Conservation (phyloP, 2,329 filamentous ascomycete species). For the Neofusicoccum parvum region DNA sequence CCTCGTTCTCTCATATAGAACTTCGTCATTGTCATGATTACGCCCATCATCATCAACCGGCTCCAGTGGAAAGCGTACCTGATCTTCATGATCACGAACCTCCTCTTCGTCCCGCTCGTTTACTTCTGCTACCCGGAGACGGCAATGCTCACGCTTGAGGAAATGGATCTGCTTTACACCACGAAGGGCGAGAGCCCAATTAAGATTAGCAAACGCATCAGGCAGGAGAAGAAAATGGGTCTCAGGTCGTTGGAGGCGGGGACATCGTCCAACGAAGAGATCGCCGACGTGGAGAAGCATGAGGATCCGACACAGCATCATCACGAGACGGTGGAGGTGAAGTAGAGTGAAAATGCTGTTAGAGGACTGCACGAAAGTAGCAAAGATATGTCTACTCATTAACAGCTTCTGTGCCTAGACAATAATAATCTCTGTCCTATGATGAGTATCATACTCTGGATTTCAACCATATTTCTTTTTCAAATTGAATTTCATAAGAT, state of each 20-base stretch:
- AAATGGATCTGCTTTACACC: conserved; percentile 37
- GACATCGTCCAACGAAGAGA: background rate
- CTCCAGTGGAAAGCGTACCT: conserved; percentile 21
- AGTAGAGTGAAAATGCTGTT: too few species aligned
- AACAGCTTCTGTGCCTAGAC: too few species aligned
- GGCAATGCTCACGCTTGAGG: conserved; percentile 37
- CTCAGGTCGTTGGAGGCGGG: conserved; percentile 5
- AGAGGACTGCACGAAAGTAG: too few species aligned
- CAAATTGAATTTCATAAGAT: too few species aligned
- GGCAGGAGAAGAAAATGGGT: conserved; percentile 15
- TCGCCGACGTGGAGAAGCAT: conserved; percentile 5
- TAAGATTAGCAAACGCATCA: conserved; percentile 19
- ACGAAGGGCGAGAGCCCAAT: conserved; percentile 14
- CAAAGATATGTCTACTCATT: too few species aligned
- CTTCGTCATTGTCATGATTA: conserved; percentile 48
- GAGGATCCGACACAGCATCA: too few species aligned
- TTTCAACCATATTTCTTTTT: too few species aligned
- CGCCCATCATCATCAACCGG: conserved; percentile 27
- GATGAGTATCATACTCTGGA: too few species aligned
- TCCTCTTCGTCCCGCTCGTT: conserved; percentile 24
- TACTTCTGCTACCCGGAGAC: conserved; percentile 42
- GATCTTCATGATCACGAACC: conserved; percentile 21
- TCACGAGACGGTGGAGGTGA: too few species aligned
- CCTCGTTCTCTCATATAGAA: conserved; percentile 25
- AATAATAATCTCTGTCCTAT: too few species aligned